phyloP scores from a whole-genome alignment of 352 stramenopile species.

The Pythium inflatum region DNA sequence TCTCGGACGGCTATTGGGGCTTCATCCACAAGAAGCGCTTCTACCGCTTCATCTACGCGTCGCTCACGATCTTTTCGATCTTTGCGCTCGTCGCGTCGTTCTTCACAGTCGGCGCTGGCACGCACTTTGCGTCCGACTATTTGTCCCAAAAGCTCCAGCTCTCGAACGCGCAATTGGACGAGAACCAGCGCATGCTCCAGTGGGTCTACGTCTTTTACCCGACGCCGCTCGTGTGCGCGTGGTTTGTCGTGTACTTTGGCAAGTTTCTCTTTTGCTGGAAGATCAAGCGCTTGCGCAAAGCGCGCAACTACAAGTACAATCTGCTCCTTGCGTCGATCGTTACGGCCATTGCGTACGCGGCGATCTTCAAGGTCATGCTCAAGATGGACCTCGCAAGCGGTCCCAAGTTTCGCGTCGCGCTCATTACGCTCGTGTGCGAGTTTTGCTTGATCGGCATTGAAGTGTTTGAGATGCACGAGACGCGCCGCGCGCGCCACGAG shows the following conservation, averaged over 20 bases:
- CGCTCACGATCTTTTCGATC: constrained; percentile 76
- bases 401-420: constrained; percentile 59
- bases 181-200: constrained; percentile 72
- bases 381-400: constrained; percentile 66
- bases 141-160: constrained; percentile 50
- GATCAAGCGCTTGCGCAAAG: constrained; percentile 78
- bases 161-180: constrained; percentile 61
- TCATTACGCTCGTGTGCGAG: constrained; percentile 69
- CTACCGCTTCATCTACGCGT: constrained; percentile 73
- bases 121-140: constrained; percentile 51
- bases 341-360: constrained; percentile 54
- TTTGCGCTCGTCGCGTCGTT: constrained; percentile 78
- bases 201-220: constrained; percentile 81
- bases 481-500: constrained; percentile 58
- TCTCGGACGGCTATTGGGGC: constrained; percentile 80
- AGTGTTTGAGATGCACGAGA: constrained; percentile 69
- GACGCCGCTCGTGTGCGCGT: constrained; percentile 64
- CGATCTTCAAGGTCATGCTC: constrained; percentile 57
- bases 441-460: constrained; percentile 72
- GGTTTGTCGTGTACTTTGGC: constrained; percentile 81
- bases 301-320: constrained; percentile 85
- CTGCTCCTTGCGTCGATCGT: constrained; percentile 67
- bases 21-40: constrained; percentile 78
- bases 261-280: constrained; percentile 80
- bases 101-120: constrained; percentile 69